These are phyloP conservation scores for Trypanosoma vivax DNA, from an alignment of 208 protist genomes.

Conservation along the genomic window DNA sequence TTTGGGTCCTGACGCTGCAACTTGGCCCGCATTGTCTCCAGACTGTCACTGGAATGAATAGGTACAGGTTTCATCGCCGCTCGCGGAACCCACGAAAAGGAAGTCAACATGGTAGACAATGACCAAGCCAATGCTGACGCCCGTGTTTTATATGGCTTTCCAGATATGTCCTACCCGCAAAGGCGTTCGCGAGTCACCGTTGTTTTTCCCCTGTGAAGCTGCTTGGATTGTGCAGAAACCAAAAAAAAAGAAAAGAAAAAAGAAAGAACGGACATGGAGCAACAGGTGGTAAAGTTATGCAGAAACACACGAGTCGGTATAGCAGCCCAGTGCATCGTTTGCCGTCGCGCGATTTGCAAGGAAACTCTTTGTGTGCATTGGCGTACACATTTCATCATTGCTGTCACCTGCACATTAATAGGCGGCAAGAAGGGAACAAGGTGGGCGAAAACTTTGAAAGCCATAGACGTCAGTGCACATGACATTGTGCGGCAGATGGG, in stretches of 20 bases:
- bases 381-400: too few relatives aligned
- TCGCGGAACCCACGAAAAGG: constrained; percentile 80
- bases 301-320: neutral
- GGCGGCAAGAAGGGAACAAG: too few relatives aligned
- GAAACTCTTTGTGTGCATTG: too few relatives aligned
- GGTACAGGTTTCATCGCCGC: constrained; percentile 76
- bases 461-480: too few relatives aligned
- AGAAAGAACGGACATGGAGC: neutral
- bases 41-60: constrained; percentile 74
- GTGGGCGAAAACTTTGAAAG: too few relatives aligned
- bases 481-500: too few relatives aligned
- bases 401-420: too few relatives aligned
- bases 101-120: constrained; percentile 87
- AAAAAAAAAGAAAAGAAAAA: constrained; percentile 2
- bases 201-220: neutral
- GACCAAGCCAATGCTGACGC: too few relatives aligned
- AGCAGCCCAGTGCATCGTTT: too few relatives aligned
- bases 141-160: too few relatives aligned
- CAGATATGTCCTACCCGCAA: neutral
- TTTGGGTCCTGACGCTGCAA: constrained; percentile 63
- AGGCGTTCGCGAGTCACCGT: neutral
- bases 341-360: too few relatives aligned
- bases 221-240: neutral
- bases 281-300: neutral
- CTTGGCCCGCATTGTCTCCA: constrained; percentile 60